These are phyloP conservation scores for Scleroderma citrinum DNA, from an alignment of 768 basidiomycete species.

Conservation along the genomic window DNA sequence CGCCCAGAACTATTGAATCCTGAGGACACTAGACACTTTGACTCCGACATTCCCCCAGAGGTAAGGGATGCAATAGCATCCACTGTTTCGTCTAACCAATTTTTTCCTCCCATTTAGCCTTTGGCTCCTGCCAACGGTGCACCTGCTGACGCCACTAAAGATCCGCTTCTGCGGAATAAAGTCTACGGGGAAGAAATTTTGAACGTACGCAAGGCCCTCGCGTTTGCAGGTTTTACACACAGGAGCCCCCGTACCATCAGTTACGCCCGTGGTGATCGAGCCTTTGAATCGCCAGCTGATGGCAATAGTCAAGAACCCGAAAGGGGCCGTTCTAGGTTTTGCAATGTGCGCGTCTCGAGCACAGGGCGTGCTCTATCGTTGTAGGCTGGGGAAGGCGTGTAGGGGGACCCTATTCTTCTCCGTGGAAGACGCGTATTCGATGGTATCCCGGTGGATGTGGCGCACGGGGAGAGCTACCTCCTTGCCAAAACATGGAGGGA, in stretches of 20 bases:
- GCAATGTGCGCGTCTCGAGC: slow-evolving; percentile 55
- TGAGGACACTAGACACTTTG: slow-evolving; percentile 92
- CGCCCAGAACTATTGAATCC: slow-evolving; percentile 75
- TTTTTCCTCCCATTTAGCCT: slow-evolving; percentile 50
- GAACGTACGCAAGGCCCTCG: slow-evolving; percentile 84
- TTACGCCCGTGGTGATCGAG: slow-evolving; percentile 70
- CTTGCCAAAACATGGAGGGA: slow-evolving; percentile 29
- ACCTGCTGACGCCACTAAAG: slow-evolving; percentile 77
- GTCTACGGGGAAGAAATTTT: slow-evolving; percentile 82
- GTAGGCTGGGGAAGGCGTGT: slow-evolving; percentile 40
- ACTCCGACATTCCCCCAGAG: slow-evolving; percentile 89
- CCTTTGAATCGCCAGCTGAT: slow-evolving; percentile 55
- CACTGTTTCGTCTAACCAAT: slow-evolving; percentile 23
- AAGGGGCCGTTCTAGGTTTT: slow-evolving; percentile 61
- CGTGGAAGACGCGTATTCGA: slow-evolving; percentile 19
- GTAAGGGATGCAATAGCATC: slow-evolving; percentile 38
- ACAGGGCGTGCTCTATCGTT: slow-evolving; percentile 81
- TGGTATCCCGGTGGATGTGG: slow-evolving; percentile 29
- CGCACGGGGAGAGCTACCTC: slow-evolving; percentile 18
- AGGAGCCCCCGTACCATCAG: slow-evolving; percentile 78
- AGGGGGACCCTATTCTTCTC: slow-evolving; percentile 16
- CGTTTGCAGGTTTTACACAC: slow-evolving; percentile 89
- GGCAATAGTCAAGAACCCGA: slow-evolving; percentile 42
- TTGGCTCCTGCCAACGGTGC: slow-evolving; percentile 86
- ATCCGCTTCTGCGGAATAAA: slow-evolving; percentile 83